Base-by-base conservation (phyloP, 768 basidiomycete genomes). In the Termitomyces sp. region DNA sequence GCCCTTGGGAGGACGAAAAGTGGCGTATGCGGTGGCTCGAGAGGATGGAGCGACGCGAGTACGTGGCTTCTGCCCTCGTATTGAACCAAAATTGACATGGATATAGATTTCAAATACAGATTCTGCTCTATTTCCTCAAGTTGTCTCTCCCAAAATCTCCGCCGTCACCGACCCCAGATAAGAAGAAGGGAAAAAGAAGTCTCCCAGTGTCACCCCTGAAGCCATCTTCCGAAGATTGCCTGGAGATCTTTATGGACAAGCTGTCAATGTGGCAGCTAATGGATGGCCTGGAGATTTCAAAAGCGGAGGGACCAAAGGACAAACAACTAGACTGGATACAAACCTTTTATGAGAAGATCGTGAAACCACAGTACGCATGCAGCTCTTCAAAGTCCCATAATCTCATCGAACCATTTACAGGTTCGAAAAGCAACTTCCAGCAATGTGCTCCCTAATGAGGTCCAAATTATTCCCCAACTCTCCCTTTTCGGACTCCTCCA, bases 221-320 rank as follows among this genome's bases (percentile, higher is more conserved):
- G 5, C 57, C 65, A n/a, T 66, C 66, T 60, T 70, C 64, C 56
- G 82, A 83, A 54, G 86, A 85, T n/a, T 78, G 80, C 31, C 72
- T 91, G 1, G 89, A 92, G 69, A 76, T 78, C 1, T 86, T 88
- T 71, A 90, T 91, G 87, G 91, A 92, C 72, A 89, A 86, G 67
- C 71, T 93, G 7, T 88, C 87, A 4, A 85, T 82, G 74, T 91
- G 89, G 89, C 91, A 92, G 67, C 81, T 92, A 25, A 70, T 88
- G 60, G 72, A 76, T 31, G 69, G 67, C 4, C 67, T 82, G 12
- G 70, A 75, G 29, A 45, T 59, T n/a, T 57, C 60, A n/a, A 70
- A 54, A 54, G 54, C 60, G 47, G 54, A 48, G 52, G 67, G 57
- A 63, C 61, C 61, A 12, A 65, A 65, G 7, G 69, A 78, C 20